Evolutionary conservation across 257 asterid genomes (phyloP).

Genomic region (Misopates orontium): DNA sequence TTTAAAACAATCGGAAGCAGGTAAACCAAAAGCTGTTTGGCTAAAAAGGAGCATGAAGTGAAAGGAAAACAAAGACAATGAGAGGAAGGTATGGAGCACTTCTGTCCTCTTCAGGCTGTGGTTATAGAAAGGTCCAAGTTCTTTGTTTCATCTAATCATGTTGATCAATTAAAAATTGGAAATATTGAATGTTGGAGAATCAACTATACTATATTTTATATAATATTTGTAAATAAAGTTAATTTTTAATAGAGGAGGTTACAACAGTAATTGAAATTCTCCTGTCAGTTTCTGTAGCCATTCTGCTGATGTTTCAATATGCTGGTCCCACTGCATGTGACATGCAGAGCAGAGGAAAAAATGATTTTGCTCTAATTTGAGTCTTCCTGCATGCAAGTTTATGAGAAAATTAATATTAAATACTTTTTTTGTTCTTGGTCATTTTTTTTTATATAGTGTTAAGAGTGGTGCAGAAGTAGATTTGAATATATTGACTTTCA

Average conservation of each 20-base stretch:
- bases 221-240: neutral
- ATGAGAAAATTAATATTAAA: no score
- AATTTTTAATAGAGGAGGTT: constrained; percentile 23
- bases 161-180: constrained; percentile 31
- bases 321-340: constrained; percentile 35
- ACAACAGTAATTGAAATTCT: constrained; percentile 39
- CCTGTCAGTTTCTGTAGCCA: constrained; percentile 46
- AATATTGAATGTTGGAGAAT: constrained; percentile 14
- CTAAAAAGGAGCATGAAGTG: constrained; percentile 42
- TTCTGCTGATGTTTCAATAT: constrained; percentile 39
- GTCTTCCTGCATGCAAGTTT: constrained; percentile 26
- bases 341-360: constrained; percentile 28
- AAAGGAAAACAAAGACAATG: constrained; percentile 41
- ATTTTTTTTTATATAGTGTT: no score
- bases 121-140: constrained; percentile 47
- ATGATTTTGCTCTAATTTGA: neutral
- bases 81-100: constrained; percentile 54
- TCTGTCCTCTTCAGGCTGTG: constrained; percentile 43
- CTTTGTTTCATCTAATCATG: constrained; percentile 49
- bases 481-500: no score
- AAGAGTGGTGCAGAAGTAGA: no score
- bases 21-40: constrained; percentile 37
- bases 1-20: constrained; percentile 31
- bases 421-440: no score
- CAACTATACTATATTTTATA: constrained; percentile 19